Evolutionary conservation across 2,329 filamentous ascomycete genomes (phyloP).

Genomic region (Claviceps quebecensis): DNA sequence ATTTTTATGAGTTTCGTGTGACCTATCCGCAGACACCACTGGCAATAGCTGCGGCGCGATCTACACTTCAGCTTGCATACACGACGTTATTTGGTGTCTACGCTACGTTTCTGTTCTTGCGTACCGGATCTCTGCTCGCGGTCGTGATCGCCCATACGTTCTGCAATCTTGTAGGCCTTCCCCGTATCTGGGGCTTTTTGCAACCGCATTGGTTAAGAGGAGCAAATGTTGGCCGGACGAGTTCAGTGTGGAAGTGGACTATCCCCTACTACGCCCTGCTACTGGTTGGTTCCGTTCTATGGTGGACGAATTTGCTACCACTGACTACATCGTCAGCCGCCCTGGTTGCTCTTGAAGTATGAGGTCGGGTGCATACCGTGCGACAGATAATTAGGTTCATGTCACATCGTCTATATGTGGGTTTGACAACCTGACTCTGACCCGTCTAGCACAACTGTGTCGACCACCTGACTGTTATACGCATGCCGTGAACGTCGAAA

Average conservation of each 20-base stretch:
- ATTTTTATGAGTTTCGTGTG: slow-evolving; percentile 87
- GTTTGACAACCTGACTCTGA: too few relatives aligned
- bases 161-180: slow-evolving; percentile 86
- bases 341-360: slow-evolving; percentile 14
- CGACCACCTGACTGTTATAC: too few relatives aligned
- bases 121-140: slow-evolving; percentile 67
- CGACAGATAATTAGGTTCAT: not conserved
- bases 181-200: slow-evolving; percentile 70
- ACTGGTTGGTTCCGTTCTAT: slow-evolving; percentile 54
- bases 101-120: slow-evolving; percentile 75
- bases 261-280: slow-evolving; percentile 67
- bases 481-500: too few relatives aligned
- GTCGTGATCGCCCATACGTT: slow-evolving; percentile 70
- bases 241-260: slow-evolving; percentile 43
- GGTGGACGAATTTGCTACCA: slow-evolving; percentile 56
- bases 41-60: slow-evolving; percentile 50
- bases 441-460: too few relatives aligned
- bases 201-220: slow-evolving; percentile 32
- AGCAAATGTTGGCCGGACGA: slow-evolving; percentile 11
- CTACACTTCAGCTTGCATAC: slow-evolving; percentile 73
- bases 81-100: slow-evolving; percentile 91
- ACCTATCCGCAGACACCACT: slow-evolving; percentile 59
- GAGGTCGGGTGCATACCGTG: not conserved
- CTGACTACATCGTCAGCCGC: slow-evolving; percentile 44
- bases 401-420: too few relatives aligned